Conservation (phyloP, 345 rosid genomes). For the Lepidium sativum region DNA sequence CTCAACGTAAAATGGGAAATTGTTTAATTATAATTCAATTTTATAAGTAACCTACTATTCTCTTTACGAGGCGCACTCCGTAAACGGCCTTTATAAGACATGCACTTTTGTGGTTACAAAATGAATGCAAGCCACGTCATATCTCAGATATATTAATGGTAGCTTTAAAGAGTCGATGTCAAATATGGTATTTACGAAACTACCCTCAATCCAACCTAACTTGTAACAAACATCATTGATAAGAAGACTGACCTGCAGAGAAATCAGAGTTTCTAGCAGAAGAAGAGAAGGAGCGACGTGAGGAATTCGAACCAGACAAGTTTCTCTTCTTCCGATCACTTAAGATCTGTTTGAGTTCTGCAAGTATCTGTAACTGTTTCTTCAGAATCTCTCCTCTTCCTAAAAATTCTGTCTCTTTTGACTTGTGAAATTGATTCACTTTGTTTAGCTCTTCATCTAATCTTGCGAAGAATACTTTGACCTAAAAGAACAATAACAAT, state of each 20-base stretch:
- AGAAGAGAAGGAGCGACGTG: constrained; percentile 38
- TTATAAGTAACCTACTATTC: constrained; percentile 10
- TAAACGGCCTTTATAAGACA: constrained; percentile 10
- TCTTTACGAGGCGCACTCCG: constrained; percentile 25
- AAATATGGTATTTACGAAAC: background rate
- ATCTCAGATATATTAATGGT: constrained; percentile 12
- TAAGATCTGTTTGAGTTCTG: constrained; percentile 52
- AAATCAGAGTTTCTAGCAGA: constrained; percentile 47
- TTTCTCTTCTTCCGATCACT: constrained; percentile 42
- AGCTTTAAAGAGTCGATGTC: constrained; percentile 19
- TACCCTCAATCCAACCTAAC: constrained; percentile 22
- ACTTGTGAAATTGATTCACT: constrained; percentile 77
- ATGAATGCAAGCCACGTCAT: constrained; percentile 22
- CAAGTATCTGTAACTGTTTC: constrained; percentile 62
- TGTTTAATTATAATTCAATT: no score
- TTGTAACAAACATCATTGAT: background rate
- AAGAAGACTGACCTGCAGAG: constrained; percentile 43
- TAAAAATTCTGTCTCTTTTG: constrained; percentile 61
- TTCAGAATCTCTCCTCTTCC: constrained; percentile 70
- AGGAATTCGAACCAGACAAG: constrained; percentile 21
- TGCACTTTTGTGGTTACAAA: constrained; percentile 20
- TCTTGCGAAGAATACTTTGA: constrained; percentile 53
- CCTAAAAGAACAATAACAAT: constrained; percentile 29
- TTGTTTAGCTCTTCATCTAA: constrained; percentile 74
- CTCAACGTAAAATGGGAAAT: no score